Evolutionary conservation across 305 asterid genomes (phyloP).

Genomic region (Fraxinus ornus): DNA sequence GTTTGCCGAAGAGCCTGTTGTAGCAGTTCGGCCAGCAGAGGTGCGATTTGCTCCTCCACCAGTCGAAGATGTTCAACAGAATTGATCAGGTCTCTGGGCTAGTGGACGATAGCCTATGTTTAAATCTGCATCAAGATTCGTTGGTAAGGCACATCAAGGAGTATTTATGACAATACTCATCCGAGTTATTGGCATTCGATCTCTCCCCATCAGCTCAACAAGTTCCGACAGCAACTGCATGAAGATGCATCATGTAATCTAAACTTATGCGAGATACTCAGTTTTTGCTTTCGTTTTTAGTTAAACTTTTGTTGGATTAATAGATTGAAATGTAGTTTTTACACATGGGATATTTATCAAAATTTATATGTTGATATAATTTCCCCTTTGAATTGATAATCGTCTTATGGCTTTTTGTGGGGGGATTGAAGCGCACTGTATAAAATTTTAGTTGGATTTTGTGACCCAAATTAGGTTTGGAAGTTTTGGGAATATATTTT

Average conservation of each 20-base stretch:
- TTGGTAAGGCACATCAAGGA: constrained; percentile 17
- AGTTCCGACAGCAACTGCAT: neutral
- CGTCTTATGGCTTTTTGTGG: neutral
- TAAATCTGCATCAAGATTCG: constrained; percentile 16
- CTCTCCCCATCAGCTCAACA: neutral
- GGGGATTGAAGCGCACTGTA: neutral
- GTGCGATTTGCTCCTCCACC: constrained; percentile 90
- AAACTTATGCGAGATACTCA: neutral
- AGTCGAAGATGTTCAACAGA: constrained; percentile 46
- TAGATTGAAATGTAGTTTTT: neutral
- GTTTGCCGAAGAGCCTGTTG: constrained; percentile 96
- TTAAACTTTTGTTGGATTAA: neutral
- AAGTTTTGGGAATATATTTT: too few species aligned
- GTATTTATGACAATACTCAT: neutral
- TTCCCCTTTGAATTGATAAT: neutral
- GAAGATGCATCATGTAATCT: neutral
- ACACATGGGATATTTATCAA: neutral
- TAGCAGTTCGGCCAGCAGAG: constrained; percentile 72
- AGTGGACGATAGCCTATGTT: neutral
- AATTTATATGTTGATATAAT: neutral
- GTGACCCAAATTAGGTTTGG: too few species aligned
- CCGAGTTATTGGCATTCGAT: neutral
- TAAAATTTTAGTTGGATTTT: too few species aligned
- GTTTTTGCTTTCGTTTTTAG: neutral
- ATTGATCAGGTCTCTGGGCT: constrained; percentile 23